Evolutionary conservation across 2,329 filamentous ascomycete genomes (phyloP).

Genomic region (Hypoxylon sp.): DNA sequence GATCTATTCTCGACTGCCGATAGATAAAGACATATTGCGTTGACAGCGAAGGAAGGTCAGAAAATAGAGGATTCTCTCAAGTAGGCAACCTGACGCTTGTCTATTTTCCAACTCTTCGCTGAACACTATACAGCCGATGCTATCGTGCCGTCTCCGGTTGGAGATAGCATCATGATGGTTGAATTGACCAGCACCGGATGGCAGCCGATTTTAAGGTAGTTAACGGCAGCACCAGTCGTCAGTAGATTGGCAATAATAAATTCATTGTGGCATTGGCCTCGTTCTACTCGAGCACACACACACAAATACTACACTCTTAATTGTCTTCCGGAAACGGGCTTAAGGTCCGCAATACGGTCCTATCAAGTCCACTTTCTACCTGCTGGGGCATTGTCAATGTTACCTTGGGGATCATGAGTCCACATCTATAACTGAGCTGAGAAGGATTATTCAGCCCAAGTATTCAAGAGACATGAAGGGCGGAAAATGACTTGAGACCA

Average conservation of each 20-base stretch:
- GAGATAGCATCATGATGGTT: constrained; percentile 13
- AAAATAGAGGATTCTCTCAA: constrained; percentile 19
- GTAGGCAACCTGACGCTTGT: constrained; percentile 36
- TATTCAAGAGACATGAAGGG: not conserved
- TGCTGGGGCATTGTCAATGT: not conserved
- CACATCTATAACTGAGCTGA: not conserved
- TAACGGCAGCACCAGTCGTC: not conserved
- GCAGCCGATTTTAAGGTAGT: constrained; percentile 4
- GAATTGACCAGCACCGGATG: not conserved
- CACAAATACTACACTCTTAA: not conserved
- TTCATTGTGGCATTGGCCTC: not conserved
- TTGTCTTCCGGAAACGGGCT: not conserved
- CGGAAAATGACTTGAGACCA: not conserved
- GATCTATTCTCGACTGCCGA: constrained; percentile 36
- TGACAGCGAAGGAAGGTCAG: constrained; percentile 3
- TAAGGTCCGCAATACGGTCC: not conserved
- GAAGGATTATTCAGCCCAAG: too few species aligned
- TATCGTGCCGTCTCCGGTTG: constrained; percentile 2
- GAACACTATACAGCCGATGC: constrained; percentile 37
- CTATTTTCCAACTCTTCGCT: constrained; percentile 30
- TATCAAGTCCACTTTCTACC: not conserved
- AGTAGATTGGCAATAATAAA: constrained; percentile 18
- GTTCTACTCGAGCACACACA: not conserved
- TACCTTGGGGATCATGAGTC: not conserved
- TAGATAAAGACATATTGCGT: constrained; percentile 9